Evolutionary conservation across 441 rosid genomes (phyloP), one percentile per base, ranked within the genome.

Genomic region (Theobroma grandiflorum): DNA sequence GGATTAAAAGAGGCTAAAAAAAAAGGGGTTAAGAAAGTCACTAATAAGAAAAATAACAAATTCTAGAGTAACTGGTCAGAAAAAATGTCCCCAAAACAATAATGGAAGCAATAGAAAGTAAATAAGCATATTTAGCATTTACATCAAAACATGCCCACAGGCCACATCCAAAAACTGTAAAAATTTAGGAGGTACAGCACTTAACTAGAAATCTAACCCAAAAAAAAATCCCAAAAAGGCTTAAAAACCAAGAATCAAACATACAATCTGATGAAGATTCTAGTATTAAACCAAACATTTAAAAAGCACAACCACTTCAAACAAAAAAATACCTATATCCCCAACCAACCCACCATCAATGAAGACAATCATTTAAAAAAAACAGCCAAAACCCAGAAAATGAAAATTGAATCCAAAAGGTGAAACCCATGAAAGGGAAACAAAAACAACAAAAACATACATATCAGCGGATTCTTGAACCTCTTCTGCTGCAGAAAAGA

Each of bases 401-500:
- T n/a, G 12, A 42, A 37, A 6, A 7, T 6, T 8, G 10, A 10
- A 0, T 63, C 0, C 1, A 14, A 76, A 69, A 20, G 31, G 8
- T 20, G 9, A 43, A 15, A 15, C 37, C 7, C 11, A 59, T 38
- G 73, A 26, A 71, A 31, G 2, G 11, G 6, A 9, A 65, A 18
- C 3, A 16, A 40, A 57, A 74, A 7, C 42, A 78, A 79, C 49
- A 69, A 59, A 10, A 52, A 86, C 92, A 49, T 87, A 95, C 97
- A 83, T 76, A 82, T 95, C 98, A 38, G 97, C 91, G 73, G 98
- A 95, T 85, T 91, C 94, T 83, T 93, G 98, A 77, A 95, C 97
- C 88, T 93, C 97, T 83, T 95, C 98, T 20, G 98, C 98, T 0
- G 95, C 98, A 40, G 95, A 88, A 85, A 93, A 95, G 87, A 93